Conservation (phyloP, 2,329 filamentous ascomycete genomes). For the Aureobasidium namibiae region DNA sequence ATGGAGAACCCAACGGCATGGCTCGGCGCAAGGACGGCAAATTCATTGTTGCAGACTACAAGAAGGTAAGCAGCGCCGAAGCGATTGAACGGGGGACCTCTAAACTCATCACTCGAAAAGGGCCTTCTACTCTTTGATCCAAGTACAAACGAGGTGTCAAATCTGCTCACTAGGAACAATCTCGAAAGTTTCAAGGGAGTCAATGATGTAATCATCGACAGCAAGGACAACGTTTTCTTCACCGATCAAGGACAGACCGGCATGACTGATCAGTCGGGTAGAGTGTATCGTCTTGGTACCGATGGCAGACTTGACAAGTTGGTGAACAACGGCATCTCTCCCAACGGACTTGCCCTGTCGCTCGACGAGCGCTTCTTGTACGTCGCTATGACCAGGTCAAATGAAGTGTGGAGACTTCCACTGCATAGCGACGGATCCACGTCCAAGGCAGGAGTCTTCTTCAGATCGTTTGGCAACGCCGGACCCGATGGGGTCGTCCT, state of each 20-base stretch:
- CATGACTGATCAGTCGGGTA: conserved; percentile 34
- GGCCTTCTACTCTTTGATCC: conserved; percentile 33
- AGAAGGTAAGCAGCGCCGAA: conserved; percentile 25
- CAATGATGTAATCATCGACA: conserved; percentile 35
- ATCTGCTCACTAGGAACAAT: conserved; percentile 29
- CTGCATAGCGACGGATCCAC: conserved; percentile 33
- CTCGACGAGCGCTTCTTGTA: conserved; percentile 32
- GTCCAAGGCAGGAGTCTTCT: conserved; percentile 33
- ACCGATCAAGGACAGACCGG: conserved; percentile 40
- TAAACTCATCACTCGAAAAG: conserved; percentile 16
- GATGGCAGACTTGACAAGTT: conserved; percentile 29
- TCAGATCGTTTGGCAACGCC: conserved; percentile 34
- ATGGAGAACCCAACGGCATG: conserved; percentile 36
- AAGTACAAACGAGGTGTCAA: conserved; percentile 20
- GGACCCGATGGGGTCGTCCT: conserved; percentile 34
- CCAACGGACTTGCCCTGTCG: neutral
- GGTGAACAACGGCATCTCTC: neutral
- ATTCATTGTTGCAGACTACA: conserved; percentile 35
- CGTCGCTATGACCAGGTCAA: conserved; percentile 34
- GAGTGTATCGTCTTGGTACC: conserved; percentile 30
- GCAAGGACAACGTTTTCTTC: conserved; percentile 33
- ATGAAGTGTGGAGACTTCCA: conserved; percentile 35
- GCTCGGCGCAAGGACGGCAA: conserved; percentile 27
- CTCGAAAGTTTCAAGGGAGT: conserved; percentile 38
- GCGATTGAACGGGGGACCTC: neutral